These are phyloP conservation scores for Candida silvicultrix DNA, from an alignment of 805 yeast species.

Conservation along the genomic window DNA sequence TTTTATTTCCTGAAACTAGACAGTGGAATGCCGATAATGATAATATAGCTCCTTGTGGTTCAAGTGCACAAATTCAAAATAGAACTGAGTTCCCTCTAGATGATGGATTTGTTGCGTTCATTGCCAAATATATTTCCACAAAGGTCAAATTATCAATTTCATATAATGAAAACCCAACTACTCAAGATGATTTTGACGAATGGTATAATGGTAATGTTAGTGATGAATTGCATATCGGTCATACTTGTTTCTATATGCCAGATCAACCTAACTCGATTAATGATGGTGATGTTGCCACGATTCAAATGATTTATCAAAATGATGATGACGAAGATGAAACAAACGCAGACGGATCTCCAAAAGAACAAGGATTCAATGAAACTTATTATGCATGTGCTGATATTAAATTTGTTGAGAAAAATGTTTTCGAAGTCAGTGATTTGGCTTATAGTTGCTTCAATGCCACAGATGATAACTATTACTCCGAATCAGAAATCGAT, in stretches of 20 bases:
- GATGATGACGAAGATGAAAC: slow-evolving; percentile 20
- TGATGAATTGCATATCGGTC: slow-evolving; percentile 35
- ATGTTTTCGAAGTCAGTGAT: slow-evolving; percentile 29
- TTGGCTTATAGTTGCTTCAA: slow-evolving; percentile 34
- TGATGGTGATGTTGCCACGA: slow-evolving; percentile 36
- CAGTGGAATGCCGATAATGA: slow-evolving; percentile 40
- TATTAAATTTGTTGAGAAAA: slow-evolving; percentile 34
- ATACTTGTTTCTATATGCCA: slow-evolving; percentile 39
- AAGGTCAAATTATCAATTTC: slow-evolving; percentile 33
- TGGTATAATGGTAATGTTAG: slow-evolving; percentile 34
- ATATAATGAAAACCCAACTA: slow-evolving; percentile 31
- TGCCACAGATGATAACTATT: slow-evolving; percentile 32
- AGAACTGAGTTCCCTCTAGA: slow-evolving; percentile 41
- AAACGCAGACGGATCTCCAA: slow-evolving; percentile 23
- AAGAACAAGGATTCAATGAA: slow-evolving; percentile 30
- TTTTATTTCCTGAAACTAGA: slow-evolving; percentile 36
- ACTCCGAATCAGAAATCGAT: slow-evolving; percentile 25
- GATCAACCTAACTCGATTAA: slow-evolving; percentile 31
- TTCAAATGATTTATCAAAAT: slow-evolving; percentile 35
- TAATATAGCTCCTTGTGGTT: slow-evolving; percentile 41
- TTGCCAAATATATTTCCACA: slow-evolving; percentile 36
- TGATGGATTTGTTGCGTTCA: slow-evolving; percentile 40
- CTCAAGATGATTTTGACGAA: slow-evolving; percentile 33
- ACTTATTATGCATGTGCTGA: slow-evolving; percentile 43
- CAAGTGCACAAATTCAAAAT: slow-evolving; percentile 27